Conservation (phyloP, 1,284 basidiomycete species). For the Ustilago cynodontis region DNA sequence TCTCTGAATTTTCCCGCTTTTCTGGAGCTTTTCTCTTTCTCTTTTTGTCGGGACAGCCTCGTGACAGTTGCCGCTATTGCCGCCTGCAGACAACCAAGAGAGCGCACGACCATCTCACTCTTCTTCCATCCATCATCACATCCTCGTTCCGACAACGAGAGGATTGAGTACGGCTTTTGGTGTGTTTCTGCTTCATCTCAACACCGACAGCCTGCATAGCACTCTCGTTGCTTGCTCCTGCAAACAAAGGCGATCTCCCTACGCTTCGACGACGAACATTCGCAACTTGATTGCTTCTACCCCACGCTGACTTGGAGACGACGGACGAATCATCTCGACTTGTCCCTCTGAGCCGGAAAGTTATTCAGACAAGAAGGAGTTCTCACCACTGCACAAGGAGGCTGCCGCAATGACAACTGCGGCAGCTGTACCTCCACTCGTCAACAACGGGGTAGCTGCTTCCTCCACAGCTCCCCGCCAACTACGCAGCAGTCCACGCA, state of each 20-base stretch:
- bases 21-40: background rate
- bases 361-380: no score
- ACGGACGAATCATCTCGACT: background rate
- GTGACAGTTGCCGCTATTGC: constrained; percentile 8
- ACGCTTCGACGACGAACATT: no score
- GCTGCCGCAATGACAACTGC: constrained; percentile 31
- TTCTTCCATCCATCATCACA: constrained; percentile 2
- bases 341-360: no score
- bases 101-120: background rate
- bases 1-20: background rate
- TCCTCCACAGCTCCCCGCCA: constrained; percentile 16
- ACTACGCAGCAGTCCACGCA: constrained; percentile 37
- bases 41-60: background rate
- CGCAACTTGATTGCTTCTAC: background rate
- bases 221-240: background rate
- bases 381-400: background rate
- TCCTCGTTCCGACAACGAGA: background rate
- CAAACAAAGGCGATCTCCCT: no score
- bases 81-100: background rate
- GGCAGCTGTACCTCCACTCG: constrained; percentile 16
- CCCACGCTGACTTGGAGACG: background rate
- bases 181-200: background rate
- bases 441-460: background rate
- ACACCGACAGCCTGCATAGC: background rate
- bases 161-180: no score